phyloP scores from a whole-genome alignment of 345 rosid species.

The Arabidopsis arenosa region DNA sequence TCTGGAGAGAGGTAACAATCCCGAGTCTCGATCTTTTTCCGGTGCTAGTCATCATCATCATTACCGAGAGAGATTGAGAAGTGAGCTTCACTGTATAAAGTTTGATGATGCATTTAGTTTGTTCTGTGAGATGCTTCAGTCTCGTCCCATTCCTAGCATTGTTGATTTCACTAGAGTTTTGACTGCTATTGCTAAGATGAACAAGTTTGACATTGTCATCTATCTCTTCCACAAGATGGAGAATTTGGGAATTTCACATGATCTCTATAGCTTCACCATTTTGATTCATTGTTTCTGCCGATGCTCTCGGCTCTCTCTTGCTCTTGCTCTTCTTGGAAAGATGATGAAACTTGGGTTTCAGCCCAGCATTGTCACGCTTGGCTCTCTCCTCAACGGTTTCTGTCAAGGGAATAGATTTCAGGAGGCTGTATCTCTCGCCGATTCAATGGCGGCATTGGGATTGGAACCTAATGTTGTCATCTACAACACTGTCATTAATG shows the following conservation, averaged over 20 bases:
- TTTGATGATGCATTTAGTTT: slow-evolving; percentile 33
- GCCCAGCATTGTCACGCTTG: slow-evolving; percentile 35
- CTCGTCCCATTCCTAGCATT: slow-evolving; percentile 34
- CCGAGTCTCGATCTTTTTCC: slow-evolving; percentile 18
- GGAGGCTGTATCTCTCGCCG: slow-evolving; percentile 30
- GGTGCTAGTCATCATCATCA: neutral
- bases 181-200: slow-evolving; percentile 18
- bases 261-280: slow-evolving; percentile 33
- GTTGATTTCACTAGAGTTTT: slow-evolving; percentile 13
- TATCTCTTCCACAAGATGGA: slow-evolving; percentile 37
- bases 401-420: slow-evolving; percentile 1
- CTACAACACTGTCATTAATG: slow-evolving; percentile 35
- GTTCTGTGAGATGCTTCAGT: slow-evolving; percentile 36
- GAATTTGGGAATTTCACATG: neutral
- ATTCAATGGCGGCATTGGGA: slow-evolving; percentile 12
- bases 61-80: slow-evolving; percentile 26
- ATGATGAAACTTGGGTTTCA: slow-evolving; percentile 37
- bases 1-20: slow-evolving; percentile 19
- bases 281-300: slow-evolving; percentile 33
- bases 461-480: slow-evolving; percentile 31
- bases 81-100: slow-evolving; percentile 20
- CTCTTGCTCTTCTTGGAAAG: slow-evolving; percentile 27
- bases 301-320: slow-evolving; percentile 29
- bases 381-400: slow-evolving; percentile 34
- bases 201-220: slow-evolving; percentile 27